Evolutionary conservation across 176 grass and related monocot species (phyloP).

Genomic region (Melocanna baccifera): DNA sequence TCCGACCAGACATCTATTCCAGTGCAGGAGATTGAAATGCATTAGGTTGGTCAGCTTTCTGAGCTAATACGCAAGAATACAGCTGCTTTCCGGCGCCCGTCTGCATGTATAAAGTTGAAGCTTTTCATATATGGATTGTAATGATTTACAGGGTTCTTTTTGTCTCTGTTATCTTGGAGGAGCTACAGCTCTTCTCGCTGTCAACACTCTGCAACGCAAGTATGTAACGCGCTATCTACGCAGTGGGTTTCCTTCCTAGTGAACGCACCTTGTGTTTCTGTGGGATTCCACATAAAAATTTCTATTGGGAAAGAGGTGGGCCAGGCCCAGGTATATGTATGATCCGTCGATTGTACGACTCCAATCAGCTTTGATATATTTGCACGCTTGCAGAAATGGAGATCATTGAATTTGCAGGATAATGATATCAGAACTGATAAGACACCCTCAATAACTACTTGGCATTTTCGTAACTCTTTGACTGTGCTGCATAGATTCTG

Average conservation of each 20-base stretch:
- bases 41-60: constrained; percentile 9
- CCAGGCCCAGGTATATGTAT: background rate
- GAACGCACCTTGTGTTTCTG: constrained; percentile 3
- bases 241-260: background rate
- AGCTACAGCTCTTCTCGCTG: constrained; percentile 45
- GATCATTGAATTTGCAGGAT: background rate
- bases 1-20: constrained; percentile 24
- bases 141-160: background rate
- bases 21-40: constrained; percentile 40
- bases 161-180: constrained; percentile 6
- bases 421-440: background rate
- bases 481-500: background rate
- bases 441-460: background rate
- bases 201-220: constrained; percentile 19
- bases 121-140: constrained; percentile 41
- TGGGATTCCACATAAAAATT: background rate
- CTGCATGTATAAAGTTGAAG: constrained; percentile 37
- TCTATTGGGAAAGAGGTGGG: background rate
- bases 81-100: background rate
- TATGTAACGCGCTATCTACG: constrained; percentile 2
- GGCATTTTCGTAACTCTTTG: background rate
- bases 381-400: background rate
- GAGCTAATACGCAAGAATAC: constrained; percentile 9
- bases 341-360: background rate
- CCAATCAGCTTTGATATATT: background rate